Evolutionary conservation across 2,329 filamentous ascomycete species (phyloP).

Genomic region (Lecanicillium sp.): DNA sequence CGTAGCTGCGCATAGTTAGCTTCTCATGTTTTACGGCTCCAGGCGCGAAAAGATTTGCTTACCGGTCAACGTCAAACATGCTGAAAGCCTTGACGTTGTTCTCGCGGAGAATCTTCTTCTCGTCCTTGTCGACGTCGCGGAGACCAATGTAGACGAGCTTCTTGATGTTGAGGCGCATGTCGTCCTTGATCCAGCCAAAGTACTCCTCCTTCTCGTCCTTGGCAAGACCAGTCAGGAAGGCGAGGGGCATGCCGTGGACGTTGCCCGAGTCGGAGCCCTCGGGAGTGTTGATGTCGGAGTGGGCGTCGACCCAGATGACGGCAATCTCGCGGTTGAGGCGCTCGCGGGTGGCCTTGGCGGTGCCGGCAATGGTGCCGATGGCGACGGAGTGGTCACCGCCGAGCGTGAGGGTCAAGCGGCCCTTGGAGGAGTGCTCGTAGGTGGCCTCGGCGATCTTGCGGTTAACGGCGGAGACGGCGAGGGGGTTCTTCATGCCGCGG

Average conservation of each 20-base stretch:
- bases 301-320: slow-evolving; percentile 97
- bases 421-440: slow-evolving; percentile 76
- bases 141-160: slow-evolving; percentile 98
- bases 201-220: slow-evolving; percentile 68
- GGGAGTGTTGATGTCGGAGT: slow-evolving; percentile 95
- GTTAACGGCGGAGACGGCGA: slow-evolving; percentile 79
- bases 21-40: not conserved
- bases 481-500: slow-evolving; percentile 92
- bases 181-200: slow-evolving; percentile 83
- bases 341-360: slow-evolving; percentile 80
- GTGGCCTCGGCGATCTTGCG: slow-evolving; percentile 74
- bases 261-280: slow-evolving; percentile 87
- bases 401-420: slow-evolving; percentile 84
- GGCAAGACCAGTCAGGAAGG: slow-evolving; percentile 82
- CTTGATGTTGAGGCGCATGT: slow-evolving; percentile 61
- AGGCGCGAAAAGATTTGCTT: slow-evolving; percentile 25
- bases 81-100: slow-evolving; percentile 92
- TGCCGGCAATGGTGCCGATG: slow-evolving; percentile 86
- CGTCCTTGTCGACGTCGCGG: slow-evolving; percentile 83
- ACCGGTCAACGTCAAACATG: slow-evolving; percentile 97
- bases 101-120: slow-evolving; percentile 87
- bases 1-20: slow-evolving; percentile 51
- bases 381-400: slow-evolving; percentile 96
- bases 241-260: slow-evolving; percentile 96
- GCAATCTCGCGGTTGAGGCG: slow-evolving; percentile 76